Evolutionary conservation across 257 asterid species (phyloP).

Genomic region (Vinca minor): DNA sequence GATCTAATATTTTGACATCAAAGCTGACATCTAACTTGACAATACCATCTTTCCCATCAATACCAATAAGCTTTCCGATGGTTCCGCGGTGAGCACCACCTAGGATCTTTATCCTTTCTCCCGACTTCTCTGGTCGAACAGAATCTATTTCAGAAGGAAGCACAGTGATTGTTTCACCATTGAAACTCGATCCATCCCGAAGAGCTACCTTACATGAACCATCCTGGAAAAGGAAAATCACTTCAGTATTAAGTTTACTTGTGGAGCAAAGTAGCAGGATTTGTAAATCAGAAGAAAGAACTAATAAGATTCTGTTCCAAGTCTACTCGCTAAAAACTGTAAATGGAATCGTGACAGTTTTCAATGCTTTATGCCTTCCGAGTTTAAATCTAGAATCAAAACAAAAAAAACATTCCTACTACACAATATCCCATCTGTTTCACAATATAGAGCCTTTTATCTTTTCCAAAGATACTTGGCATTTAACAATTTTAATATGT

Average conservation of each 20-base stretch:
- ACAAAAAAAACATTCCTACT: too few species aligned
- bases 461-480: too few species aligned
- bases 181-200: slow-evolving; percentile 62
- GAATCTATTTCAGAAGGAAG: slow-evolving; percentile 53
- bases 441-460: too few species aligned
- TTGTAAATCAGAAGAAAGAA: neutral
- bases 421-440: too few species aligned
- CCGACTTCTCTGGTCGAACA: slow-evolving; percentile 56
- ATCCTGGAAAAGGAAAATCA: slow-evolving; percentile 40
- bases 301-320: neutral
- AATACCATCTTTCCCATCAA: slow-evolving; percentile 85
- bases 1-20: too few species aligned
- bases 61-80: slow-evolving; percentile 77
- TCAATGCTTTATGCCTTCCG: too few species aligned
- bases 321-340: neutral
- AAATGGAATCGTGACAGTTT: neutral
- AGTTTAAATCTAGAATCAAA: too few species aligned
- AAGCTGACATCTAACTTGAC: too few species aligned
- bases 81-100: slow-evolving; percentile 82
- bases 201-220: slow-evolving; percentile 76
- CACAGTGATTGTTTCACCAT: slow-evolving; percentile 46
- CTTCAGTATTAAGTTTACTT: neutral
- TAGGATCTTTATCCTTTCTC: slow-evolving; percentile 64
- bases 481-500: too few species aligned
- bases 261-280: neutral